These are phyloP conservation scores for Mycocentrospora acerina DNA, from an alignment of 2,329 filamentous ascomycete genomes.

Conservation along the genomic window DNA sequence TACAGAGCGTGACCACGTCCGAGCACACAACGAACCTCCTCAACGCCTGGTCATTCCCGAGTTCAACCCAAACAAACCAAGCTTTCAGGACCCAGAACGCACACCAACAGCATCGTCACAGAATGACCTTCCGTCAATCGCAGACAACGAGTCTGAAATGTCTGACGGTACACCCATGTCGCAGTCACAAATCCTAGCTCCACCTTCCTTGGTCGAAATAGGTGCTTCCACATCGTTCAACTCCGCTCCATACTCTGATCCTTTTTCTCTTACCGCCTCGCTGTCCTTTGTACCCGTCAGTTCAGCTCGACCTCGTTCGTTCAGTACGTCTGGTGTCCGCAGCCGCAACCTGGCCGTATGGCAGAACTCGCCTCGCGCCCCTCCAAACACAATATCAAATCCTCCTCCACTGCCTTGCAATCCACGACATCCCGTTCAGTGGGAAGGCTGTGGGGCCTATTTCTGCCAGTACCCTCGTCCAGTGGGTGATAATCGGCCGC, in stretches of 20 bases:
- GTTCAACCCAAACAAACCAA: conserved; percentile 35
- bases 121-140: conserved; percentile 21
- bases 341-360: conserved; percentile 33
- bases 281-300: conserved; percentile 35
- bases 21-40: conserved; percentile 36
- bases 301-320: conserved; percentile 39
- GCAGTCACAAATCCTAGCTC: conserved; percentile 38
- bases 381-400: conserved; percentile 31
- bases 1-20: conserved; percentile 48
- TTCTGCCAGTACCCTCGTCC: conserved; percentile 44
- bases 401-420: conserved; percentile 42
- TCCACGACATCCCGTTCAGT: conserved; percentile 46
- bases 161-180: conserved; percentile 34
- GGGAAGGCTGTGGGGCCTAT: conserved; percentile 47
- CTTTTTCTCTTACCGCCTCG: conserved; percentile 23
- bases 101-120: conserved; percentile 27
- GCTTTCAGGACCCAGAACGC: conserved; percentile 24
- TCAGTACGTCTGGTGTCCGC: conserved; percentile 41
- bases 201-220: conserved; percentile 31
- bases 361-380: conserved; percentile 26
- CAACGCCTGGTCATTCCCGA: conserved; percentile 39
- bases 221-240: conserved; percentile 29
- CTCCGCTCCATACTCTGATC: conserved; percentile 25
- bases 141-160: conserved; percentile 28
- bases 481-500: conserved; percentile 41